Base-by-base conservation (phyloP, 441 rosid genomes). In the Brassica balearica region DNA sequence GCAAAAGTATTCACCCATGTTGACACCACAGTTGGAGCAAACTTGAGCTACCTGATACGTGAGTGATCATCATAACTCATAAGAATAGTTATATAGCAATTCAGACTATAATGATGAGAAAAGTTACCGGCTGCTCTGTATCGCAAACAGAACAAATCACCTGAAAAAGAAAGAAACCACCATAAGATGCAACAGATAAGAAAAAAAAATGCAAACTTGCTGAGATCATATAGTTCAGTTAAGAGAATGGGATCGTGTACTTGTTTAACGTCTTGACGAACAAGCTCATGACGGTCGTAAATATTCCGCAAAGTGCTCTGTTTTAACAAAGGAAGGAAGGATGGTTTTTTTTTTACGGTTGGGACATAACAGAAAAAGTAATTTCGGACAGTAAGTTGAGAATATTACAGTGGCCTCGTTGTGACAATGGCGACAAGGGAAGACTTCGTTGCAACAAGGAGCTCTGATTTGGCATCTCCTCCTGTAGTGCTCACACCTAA, bases 1-100 rank as follows among this genome's bases (percentile, higher is more conserved):
- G 80, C 98, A 95, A 80, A 92, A 93, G 78, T 93, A 93, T 75
- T 91, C 98, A 79, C 98, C 99, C 99, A 91, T 91, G 80, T 84
- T 89, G 80, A 95, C 89, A 8, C 99, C 99, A 58, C 98, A 95
- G 82, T 95, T 95, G 5, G 96, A 83, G 76, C 99, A 95, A 77
- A 89, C 88, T 85, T 82, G 90, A 78, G 84, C 87, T 80, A 80
- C 90, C 98, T 92, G 85, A 41, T 29, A 29, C 5, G 5, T 29
- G 34, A 29, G 34, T 29, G 34, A 29, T 29, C 34, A 29, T 29
- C 27, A 25, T 25, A 46, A 43, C 43, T 65, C 43, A 72, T 69
- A 29, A 65, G 27, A 14, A 5, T 66, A 41, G 9, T 3, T 14
- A 63, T 65, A 69, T 25, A 60, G 56, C 25, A 68, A 69, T 15